Conservation (phyloP, 331 rosid genomes). For the Telfairia occidentalis region DNA sequence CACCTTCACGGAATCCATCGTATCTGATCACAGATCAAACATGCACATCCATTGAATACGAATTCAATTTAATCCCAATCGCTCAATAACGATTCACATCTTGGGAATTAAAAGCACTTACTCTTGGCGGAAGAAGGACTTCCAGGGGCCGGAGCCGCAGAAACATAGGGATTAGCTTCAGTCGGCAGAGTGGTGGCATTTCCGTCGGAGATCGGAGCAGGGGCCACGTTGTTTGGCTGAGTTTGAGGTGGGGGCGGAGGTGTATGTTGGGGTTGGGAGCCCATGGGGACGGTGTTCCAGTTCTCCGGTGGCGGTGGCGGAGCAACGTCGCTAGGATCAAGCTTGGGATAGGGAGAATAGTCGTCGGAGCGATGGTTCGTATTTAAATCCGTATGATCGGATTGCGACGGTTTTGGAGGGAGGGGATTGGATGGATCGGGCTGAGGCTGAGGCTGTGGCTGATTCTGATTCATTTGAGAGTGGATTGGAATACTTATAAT, state of each 20-base stretch:
- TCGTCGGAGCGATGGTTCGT: conserved; percentile 32
- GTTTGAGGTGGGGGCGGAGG: neutral
- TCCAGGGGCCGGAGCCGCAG: conserved; percentile 41
- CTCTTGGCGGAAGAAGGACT: conserved; percentile 46
- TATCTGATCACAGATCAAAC: conserved; percentile 29
- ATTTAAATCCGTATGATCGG: neutral
- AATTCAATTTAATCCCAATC: neutral
- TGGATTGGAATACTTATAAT: neutral
- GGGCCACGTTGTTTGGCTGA: conserved; percentile 21
- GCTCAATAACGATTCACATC: neutral
- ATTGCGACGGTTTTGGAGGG: neutral
- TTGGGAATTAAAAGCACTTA: conserved; percentile 14
- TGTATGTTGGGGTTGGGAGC: conserved; percentile 16
- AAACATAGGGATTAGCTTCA: conserved; percentile 69
- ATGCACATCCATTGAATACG: neutral
- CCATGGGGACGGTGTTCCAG: conserved; percentile 38
- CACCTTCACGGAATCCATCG: conserved; percentile 69
- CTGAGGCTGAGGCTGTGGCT: neutral
- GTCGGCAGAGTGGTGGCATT: conserved; percentile 56
- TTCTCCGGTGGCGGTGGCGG: conserved; percentile 35
- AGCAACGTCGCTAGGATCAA: conserved; percentile 49
- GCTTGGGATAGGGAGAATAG: conserved; percentile 71
- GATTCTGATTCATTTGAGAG: neutral
- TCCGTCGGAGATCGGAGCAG: conserved; percentile 30
- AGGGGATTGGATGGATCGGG: conserved; percentile 11